These are phyloP conservation scores for Fremontodendron californicum DNA, from an alignment of 345 rosid genomes.

Conservation along the genomic window DNA sequence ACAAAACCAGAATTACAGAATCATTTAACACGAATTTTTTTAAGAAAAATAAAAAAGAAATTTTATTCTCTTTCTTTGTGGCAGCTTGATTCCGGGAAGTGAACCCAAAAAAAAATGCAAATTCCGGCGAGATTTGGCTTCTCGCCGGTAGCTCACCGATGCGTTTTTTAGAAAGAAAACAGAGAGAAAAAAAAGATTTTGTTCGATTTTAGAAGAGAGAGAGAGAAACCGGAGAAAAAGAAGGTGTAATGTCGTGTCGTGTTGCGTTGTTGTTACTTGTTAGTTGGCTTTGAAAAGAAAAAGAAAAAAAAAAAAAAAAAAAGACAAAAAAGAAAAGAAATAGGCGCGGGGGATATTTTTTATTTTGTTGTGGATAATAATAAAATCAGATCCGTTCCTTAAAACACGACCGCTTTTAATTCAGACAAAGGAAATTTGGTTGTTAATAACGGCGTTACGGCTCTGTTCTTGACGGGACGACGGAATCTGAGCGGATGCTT, in stretches of 20 bases:
- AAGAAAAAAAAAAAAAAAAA: background rate
- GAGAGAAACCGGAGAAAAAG: constrained; percentile 3
- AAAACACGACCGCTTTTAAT: constrained; percentile 12
- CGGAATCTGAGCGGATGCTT: no score
- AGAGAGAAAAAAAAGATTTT: background rate
- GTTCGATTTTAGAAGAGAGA: constrained; percentile 6
- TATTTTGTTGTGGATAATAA: background rate
- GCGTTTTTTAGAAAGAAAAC: constrained; percentile 6
- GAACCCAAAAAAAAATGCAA: background rate
- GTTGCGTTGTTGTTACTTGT: no score
- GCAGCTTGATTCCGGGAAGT: background rate
- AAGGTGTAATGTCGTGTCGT: background rate
- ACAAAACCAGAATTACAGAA: constrained; percentile 32
- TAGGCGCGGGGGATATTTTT: constrained; percentile 19
- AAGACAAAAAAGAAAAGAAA: constrained; percentile 27
- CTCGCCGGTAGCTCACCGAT: constrained; percentile 37
- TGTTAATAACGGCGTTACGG: constrained; percentile 24
- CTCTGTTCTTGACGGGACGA: background rate
- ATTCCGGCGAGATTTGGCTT: constrained; percentile 46
- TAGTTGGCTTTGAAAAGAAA: constrained; percentile 25
- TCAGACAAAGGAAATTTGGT: background rate
- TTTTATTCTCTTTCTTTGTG: constrained; percentile 14
- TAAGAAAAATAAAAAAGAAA: background rate
- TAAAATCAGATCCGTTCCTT: constrained; percentile 22
- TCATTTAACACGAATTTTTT: background rate